Evolutionary conservation across 2,329 filamentous ascomycete genomes (phyloP), one percentile per base, ranked within the genome.

Genomic region (Seiridium cupressi): DNA sequence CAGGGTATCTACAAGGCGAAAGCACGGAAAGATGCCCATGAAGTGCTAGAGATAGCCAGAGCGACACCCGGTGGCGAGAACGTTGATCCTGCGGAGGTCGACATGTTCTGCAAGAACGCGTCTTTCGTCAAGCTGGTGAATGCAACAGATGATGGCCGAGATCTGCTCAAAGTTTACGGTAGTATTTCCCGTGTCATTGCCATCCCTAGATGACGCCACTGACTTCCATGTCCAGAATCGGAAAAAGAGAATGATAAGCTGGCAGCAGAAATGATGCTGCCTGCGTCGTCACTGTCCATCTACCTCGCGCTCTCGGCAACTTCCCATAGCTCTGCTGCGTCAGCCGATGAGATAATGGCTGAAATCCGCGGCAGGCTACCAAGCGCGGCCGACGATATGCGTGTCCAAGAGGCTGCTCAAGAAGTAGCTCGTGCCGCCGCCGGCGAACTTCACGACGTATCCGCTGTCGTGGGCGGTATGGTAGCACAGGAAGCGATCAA

Each of bases 401-500:
- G 81, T 26, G 76, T 89, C 34, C 61, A 71, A 32, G 77, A 86
- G 66, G 81, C 84, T 11, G 82, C 86, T 1, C 78, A 86, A 61
- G 90, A 93, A 73, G 81, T 92, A 48, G 85, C 89, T 40, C 87
- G 96, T 61, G 90, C 92, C 42, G 88, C 86, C 53, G 91, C 92
- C 35, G 91, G 88, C 58, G 96, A 99, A 74, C 79, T 99, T 61
- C 95, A 99, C 78, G 98, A 97, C 72, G 91, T 96, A 59, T 90
- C 93, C 38, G 89, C 93, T 34, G 78, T 97, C 59, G 90, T 89
- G 1, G 96, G 95, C 36, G 96, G 95, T 3, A 90, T 99, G 79
- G 90, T 96, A 53, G 92, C 94, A n/a, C 96, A 99, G 76, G 95
- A 99, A 77, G 86, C 94, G 63, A 96, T 99, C 78, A 99, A 99